These are phyloP conservation scores for Phanerodontia chrysosporium DNA, from an alignment of 768 basidiomycete species.

Conservation along the genomic window DNA sequence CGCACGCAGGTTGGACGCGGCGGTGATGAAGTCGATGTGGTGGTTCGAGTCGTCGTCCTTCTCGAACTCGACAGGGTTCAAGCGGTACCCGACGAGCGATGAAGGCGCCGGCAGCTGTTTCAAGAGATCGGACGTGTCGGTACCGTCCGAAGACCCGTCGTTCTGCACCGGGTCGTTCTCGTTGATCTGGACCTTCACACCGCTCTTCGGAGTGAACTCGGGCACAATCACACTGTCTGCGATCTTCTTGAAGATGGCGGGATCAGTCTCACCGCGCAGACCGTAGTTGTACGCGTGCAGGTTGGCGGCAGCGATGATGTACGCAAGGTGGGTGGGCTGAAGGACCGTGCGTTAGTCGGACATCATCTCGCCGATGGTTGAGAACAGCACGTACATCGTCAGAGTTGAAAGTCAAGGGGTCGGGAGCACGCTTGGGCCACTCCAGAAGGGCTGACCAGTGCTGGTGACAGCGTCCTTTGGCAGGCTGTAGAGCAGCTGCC, in stretches of 20 bases:
- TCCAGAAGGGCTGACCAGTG: conserved; percentile 97
- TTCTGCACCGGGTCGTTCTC: conserved; percentile 79
- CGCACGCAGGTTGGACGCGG: conserved; percentile 94
- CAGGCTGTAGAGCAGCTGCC: conserved; percentile 87
- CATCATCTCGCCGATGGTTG: neutral
- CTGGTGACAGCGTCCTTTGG: conserved; percentile 92
- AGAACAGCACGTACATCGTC: conserved; percentile 59
- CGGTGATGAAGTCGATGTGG: conserved; percentile 99
- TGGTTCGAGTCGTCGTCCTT: conserved; percentile 98
- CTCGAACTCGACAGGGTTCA: conserved; percentile 95
- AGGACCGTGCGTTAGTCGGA: conserved; percentile 13
- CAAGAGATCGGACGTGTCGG: conserved; percentile 51
- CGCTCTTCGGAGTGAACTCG: conserved; percentile 89
- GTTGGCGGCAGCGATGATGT: conserved; percentile 91
- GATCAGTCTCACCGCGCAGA: conserved; percentile 83
- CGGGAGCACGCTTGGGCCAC: conserved; percentile 95
- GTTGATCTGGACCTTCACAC: conserved; percentile 88
- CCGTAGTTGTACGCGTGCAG: conserved; percentile 98
- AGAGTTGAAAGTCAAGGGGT: conserved; percentile 81
- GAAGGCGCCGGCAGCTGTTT: conserved; percentile 83
- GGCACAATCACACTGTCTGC: conserved; percentile 72
- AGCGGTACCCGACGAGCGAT: conserved; percentile 91
- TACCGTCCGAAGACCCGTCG: conserved; percentile 39
- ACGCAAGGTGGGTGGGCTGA: conserved; percentile 81
- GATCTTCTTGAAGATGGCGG: conserved; percentile 74